Percentiles rank a stretch among this genome's conserved stretches.
Evolutionary conservation across 192 early-diverging fungal genomes (phyloP).

Genomic region (Ramicandelaber brevisporus): DNA sequence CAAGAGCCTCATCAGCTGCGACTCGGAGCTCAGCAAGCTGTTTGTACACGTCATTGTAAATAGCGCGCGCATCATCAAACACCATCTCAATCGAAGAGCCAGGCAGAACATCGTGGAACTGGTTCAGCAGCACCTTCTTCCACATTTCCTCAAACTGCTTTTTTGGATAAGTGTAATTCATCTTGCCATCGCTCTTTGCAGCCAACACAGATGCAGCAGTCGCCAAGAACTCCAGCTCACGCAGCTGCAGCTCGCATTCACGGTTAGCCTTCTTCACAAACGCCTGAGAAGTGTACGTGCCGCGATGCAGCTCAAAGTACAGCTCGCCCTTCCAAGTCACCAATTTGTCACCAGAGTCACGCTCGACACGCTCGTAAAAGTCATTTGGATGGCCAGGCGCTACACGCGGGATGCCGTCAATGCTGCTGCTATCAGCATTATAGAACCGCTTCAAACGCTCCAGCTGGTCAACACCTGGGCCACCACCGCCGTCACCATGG

Average conservation of each 20-base stretch:
- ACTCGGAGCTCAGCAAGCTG: too few relatives aligned
- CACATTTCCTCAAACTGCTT: conserved; percentile 53
- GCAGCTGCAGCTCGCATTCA: conserved; percentile 53
- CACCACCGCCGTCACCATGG: conserved; percentile 92
- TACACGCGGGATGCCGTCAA: conserved; percentile 52
- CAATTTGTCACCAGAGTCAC: conserved; percentile 33
- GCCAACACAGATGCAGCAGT: too few relatives aligned
- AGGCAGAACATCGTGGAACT: conserved; percentile 95
- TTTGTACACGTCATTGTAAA: conserved; percentile 13
- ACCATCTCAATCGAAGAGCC: conserved; percentile 79
- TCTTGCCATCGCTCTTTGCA: too few relatives aligned
- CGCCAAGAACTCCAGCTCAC: conserved; percentile 57
- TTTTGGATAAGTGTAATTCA: conserved; percentile 38
- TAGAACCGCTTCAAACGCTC: conserved; percentile 53
- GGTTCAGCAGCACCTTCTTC: conserved; percentile 74
- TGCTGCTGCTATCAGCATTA: too few relatives aligned
- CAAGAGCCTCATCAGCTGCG: too few relatives aligned
- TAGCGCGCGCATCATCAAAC: conserved; percentile 52
- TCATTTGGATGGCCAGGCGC: conserved; percentile 45
- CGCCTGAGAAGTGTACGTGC: conserved; percentile 89
- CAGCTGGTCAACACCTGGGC: conserved; percentile 58
- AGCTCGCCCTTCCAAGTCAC: conserved; percentile 86
- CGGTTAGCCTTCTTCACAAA: conserved; percentile 69
- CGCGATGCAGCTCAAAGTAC: conserved; percentile 95
- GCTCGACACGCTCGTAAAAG: conserved; percentile 67